Conservation (phyloP, 176 grass and related monocot genomes). For the Phoenix dactylifera region DNA sequence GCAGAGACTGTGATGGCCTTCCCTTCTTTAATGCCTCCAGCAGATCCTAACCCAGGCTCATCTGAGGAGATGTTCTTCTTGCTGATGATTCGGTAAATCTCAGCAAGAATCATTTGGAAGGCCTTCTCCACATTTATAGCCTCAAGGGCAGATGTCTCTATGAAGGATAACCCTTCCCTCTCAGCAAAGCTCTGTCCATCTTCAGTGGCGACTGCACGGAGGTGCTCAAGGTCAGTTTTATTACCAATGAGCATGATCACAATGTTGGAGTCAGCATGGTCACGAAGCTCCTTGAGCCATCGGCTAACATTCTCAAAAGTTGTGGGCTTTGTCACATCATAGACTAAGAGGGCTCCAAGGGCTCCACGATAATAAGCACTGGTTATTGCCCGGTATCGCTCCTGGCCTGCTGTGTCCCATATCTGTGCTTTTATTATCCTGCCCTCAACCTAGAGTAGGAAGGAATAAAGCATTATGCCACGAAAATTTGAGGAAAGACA, state of each 20-base stretch:
- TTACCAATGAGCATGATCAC: constrained; percentile 9
- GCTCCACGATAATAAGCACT: constrained; percentile 12
- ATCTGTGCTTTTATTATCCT: constrained; percentile 6
- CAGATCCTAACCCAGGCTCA: background rate
- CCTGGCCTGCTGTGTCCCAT: constrained; percentile 14
- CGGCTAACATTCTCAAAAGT: constrained; percentile 4
- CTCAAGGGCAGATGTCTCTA: constrained; percentile 9
- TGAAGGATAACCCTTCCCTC: constrained; percentile 1
- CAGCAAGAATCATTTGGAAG: constrained; percentile 5
- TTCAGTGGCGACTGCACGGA: background rate
- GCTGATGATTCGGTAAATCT: constrained; percentile 6
- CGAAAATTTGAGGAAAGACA: background rate
- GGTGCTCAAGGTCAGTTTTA: constrained; percentile 6
- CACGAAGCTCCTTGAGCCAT: constrained; percentile 10
- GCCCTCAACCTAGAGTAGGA: background rate
- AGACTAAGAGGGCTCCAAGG: constrained; percentile 1
- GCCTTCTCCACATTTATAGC: constrained; percentile 13
- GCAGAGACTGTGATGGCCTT: constrained; percentile 1
- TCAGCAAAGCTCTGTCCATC: background rate
- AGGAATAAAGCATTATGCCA: background rate
- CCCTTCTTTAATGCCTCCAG: background rate
- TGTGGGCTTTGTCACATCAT: constrained; percentile 6
- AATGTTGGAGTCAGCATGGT: constrained; percentile 5
- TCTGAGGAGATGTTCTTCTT: constrained; percentile 10
- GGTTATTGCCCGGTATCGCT: constrained; percentile 7